Percentiles rank a stretch among this genome's conserved stretches.
Conservation (phyloP, 345 rosid species). For the Populus ilicifolia region DNA sequence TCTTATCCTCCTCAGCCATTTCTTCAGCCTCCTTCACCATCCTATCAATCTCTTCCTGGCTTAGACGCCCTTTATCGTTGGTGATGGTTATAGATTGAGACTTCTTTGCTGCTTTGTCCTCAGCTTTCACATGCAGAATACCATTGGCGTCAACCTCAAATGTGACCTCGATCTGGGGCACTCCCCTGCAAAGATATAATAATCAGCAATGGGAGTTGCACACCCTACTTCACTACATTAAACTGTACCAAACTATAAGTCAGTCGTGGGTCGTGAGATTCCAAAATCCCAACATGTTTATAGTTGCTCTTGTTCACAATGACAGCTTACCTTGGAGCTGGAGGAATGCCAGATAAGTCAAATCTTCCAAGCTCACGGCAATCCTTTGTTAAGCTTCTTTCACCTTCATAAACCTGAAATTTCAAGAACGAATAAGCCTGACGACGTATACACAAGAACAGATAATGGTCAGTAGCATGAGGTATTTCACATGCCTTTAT, state of each 20-base stretch:
- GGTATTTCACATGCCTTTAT: constrained; percentile 31
- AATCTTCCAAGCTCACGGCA: constrained; percentile 48
- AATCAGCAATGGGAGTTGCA: not conserved
- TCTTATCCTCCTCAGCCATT: constrained; percentile 50
- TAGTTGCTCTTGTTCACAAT: not conserved
- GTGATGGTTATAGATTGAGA: constrained; percentile 46
- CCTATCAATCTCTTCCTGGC: constrained; percentile 51
- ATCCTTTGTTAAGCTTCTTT: constrained; percentile 50
- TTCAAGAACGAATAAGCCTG: not conserved
- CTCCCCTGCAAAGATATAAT: constrained; percentile 36
- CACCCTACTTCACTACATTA: constrained; percentile 32
- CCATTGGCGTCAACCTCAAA: constrained; percentile 54
- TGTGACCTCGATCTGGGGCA: constrained; percentile 48
- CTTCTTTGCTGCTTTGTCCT: constrained; percentile 51
- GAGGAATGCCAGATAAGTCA: constrained; percentile 49
- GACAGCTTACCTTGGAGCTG: constrained; percentile 51
- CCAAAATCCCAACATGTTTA: not conserved
- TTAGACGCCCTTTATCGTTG: constrained; percentile 48
- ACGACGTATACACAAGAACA: too few species aligned
- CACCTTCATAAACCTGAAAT: constrained; percentile 48
- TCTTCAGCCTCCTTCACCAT: constrained; percentile 60
- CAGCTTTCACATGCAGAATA: constrained; percentile 47
- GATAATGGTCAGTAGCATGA: not conserved
- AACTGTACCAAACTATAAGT: not conserved
- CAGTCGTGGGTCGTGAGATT: not conserved